Evolutionary conservation across 305 asterid genomes (phyloP).

Genomic region (Solanum hybrid): DNA sequence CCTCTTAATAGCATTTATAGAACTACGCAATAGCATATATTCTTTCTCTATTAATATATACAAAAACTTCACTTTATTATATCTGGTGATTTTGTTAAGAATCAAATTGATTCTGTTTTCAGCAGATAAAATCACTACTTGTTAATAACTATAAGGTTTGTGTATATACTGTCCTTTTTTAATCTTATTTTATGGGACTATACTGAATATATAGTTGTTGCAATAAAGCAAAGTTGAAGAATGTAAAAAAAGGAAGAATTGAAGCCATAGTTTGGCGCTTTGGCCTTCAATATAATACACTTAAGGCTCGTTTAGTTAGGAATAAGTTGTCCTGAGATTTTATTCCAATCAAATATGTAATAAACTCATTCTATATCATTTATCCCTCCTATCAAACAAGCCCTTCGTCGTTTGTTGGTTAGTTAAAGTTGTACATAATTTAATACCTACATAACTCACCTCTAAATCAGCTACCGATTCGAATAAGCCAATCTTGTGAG

Average conservation of each 20-base stretch:
- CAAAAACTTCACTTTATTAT: background rate
- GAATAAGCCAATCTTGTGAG: background rate
- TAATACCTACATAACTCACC: background rate
- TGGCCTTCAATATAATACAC: background rate
- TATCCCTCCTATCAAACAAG: background rate
- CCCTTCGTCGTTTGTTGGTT: background rate
- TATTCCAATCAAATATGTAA: too few species aligned
- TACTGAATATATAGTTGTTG: too few species aligned
- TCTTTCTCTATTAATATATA: too few species aligned
- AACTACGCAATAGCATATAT: background rate
- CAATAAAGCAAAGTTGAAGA: background rate
- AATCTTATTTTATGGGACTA: background rate
- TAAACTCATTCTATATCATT: too few species aligned
- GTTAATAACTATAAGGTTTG: background rate
- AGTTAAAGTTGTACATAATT: background rate
- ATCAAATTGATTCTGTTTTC: too few species aligned
- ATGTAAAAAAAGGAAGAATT: too few species aligned
- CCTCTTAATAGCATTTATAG: background rate
- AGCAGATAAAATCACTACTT: background rate
- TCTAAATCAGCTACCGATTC: background rate
- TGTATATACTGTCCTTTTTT: accelerated
- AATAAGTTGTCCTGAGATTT: background rate
- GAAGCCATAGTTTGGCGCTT: background rate
- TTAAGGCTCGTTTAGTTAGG: background rate
- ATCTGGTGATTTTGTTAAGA: background rate